Evolutionary conservation across 495 filamentous ascomycete species (phyloP), one percentile per base, ranked within the genome.

Genomic region (Talaromyces borbonicus): DNA sequence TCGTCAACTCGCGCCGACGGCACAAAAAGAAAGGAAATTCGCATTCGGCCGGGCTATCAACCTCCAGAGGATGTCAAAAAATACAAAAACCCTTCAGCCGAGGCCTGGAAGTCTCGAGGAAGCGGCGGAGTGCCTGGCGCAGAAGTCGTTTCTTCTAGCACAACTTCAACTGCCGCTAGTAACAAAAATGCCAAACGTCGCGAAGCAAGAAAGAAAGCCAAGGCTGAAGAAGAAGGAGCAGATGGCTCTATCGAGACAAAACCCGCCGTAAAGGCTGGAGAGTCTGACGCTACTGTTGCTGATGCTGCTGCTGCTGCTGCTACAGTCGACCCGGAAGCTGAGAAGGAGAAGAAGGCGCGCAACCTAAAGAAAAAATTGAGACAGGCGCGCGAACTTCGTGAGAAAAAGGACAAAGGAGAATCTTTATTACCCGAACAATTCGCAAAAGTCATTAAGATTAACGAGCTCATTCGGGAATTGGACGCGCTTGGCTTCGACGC

Each of bases 31-130:
- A 89, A 84, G 54, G 93, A 95, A 56, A 97, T 95, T 45, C 85
- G 85, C 51, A 85, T 99, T 32, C 79, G 87, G 2, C 90, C 90
- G 9, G 93, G 93, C 37, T 99, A 97, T 64, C 78, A 78, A 26
- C 93, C 93, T 0, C 90, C 92, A 2, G 93, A 99, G 62, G 93
- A 99, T 63, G 85, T 96, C 47, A 87, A 96, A 57, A 69, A 95
- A 27, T 99, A 97, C 75, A 92, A 85, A 72, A 97, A 95, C 66
- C 80, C 84, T 32, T 85, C 81, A 4, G 90, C 90, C 19, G 85
- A 90, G 52, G 80, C 76, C 30, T 95, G 85, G 72, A 90, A 87
- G 63, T 88, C 72, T 53, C 79, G 89, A 15, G 85, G 82, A 9
- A 83, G 72, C 49, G 79, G 76, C 43, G 83, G 84, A 52, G 74